Conservation (phyloP, 2,329 filamentous ascomycete genomes). For the Neospermospora avenae region DNA sequence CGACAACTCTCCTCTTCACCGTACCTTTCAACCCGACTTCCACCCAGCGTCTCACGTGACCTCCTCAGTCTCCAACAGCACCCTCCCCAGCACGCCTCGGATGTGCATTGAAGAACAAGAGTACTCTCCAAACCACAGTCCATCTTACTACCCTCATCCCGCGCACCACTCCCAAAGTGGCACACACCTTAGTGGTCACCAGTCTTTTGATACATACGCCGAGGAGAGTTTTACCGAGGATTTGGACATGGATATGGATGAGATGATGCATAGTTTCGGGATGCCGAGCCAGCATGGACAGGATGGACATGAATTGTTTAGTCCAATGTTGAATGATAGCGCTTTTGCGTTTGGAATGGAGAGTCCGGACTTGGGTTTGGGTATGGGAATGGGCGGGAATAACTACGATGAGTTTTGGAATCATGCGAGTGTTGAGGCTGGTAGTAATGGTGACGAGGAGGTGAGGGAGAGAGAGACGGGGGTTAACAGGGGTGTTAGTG, state of each 20-base stretch:
- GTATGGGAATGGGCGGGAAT: not conserved
- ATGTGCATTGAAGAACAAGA: constrained; percentile 1
- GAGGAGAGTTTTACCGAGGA: not conserved
- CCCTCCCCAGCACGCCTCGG: not conserved
- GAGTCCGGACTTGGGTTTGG: not conserved
- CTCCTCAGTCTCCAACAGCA: not conserved
- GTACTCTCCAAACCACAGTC: not conserved
- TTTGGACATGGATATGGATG: not conserved
- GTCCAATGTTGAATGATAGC: not conserved
- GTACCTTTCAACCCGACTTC: too few relatives aligned
- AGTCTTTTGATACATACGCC: not conserved
- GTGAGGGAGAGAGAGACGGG: not conserved
- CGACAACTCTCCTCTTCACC: not conserved
- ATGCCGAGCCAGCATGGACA: not conserved
- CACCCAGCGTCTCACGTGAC: not conserved
- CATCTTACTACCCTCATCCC: not conserved
- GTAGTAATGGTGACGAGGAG: not conserved
- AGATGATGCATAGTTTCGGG: not conserved
- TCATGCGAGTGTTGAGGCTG: too few relatives aligned
- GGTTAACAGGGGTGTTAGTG: constrained; percentile 2
- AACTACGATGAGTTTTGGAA: not conserved
- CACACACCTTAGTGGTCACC: not conserved
- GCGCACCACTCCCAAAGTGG: not conserved
- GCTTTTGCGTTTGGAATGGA: not conserved
- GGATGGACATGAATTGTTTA: not conserved